A percentile compares a stretch with the other conserved stretches of the same genome.
Evolutionary conservation across 169 alveolate genomes (phyloP).

Genomic region (Cystoisospora suis): DNA sequence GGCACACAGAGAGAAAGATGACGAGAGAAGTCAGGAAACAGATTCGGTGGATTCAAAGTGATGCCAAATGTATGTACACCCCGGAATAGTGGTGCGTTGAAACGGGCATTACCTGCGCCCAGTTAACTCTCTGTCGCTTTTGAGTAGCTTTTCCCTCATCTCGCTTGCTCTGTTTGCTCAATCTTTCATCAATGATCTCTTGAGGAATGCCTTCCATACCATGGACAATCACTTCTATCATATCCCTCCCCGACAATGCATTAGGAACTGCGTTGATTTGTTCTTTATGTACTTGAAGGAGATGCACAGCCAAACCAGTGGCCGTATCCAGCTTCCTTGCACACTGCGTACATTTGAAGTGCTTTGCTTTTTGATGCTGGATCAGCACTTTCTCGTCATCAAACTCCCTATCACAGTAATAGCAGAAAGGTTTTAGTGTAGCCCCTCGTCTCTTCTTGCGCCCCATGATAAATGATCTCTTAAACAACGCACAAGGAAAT

Average conservation of each 20-base stretch:
- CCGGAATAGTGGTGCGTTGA: too few species aligned
- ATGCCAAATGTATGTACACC: too few species aligned
- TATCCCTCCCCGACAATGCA: constrained; percentile 95
- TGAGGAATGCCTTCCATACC: constrained; percentile 98
- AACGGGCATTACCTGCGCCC: constrained; percentile 78
- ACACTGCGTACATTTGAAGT: constrained; percentile 94
- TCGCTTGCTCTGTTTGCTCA: constrained; percentile 72
- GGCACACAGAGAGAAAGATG: neutral
- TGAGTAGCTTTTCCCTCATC: constrained; percentile 76
- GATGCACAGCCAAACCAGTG: constrained; percentile 87
- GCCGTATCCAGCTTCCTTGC: constrained; percentile 96
- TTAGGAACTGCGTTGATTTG: constrained; percentile 92
- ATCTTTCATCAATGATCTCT: constrained; percentile 85
- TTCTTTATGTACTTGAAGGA: constrained; percentile 93
- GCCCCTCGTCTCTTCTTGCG: constrained; percentile 92
- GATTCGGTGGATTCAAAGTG: too few species aligned
- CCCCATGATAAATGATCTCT: too few species aligned
- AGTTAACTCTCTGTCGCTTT: constrained; percentile 81
- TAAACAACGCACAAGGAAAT: too few species aligned
- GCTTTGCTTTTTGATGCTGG: constrained; percentile 97
- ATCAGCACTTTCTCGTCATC: constrained; percentile 94
- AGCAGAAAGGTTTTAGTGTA: constrained; percentile 95
- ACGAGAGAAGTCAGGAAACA: too few species aligned
- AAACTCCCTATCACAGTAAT: constrained; percentile 96
- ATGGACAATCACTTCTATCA: constrained; percentile 90